Percentiles rank a stretch among this genome's conserved stretches.
phyloP scores from a whole-genome alignment of 1,284 basidiomycete species.

The Thecaphora thlaspeos region DNA sequence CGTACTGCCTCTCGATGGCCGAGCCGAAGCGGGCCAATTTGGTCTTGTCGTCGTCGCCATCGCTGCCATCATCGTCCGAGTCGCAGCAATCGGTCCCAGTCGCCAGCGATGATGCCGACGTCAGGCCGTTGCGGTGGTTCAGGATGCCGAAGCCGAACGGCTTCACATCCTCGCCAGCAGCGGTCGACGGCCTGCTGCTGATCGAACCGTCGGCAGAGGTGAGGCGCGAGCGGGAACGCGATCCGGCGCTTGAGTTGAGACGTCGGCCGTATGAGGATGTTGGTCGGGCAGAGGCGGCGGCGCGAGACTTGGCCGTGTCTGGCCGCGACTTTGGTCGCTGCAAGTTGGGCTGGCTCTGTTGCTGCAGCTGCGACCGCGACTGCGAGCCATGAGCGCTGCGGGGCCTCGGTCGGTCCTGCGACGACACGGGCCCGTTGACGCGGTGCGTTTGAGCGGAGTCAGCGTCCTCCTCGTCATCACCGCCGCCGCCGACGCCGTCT shows the following conservation, averaged over 20 bases:
- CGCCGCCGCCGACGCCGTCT: not conserved
- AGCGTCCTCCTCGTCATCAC: not conserved
- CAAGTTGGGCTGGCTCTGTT: no score
- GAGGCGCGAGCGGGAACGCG: not conserved
- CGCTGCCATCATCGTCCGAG: not conserved
- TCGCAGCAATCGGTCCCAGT: no score
- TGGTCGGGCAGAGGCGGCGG: no score
- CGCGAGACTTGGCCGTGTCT: no score
- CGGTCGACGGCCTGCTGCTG: slow-evolving; percentile 15
- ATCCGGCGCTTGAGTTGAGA: not conserved
- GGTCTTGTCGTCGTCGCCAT: slow-evolving; percentile 3
- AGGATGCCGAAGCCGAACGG: slow-evolving; percentile 23
- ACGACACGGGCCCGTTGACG: not conserved
- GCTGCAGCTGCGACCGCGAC: no score
- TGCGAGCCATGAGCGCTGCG: no score
- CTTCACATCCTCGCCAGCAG: slow-evolving; percentile 20
- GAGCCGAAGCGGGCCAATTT: slow-evolving; percentile 13
- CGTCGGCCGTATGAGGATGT: not conserved
- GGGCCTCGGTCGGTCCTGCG: not conserved
- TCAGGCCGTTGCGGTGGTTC: not conserved
- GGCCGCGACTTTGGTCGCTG: no score
- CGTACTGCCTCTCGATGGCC: slow-evolving; percentile 25
- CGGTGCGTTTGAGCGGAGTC: no score
- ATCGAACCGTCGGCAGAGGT: slow-evolving; percentile 1
- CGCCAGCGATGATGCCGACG: not conserved